Conservation (phyloP, 768 basidiomycete species). For the Lactarius vividus region DNA sequence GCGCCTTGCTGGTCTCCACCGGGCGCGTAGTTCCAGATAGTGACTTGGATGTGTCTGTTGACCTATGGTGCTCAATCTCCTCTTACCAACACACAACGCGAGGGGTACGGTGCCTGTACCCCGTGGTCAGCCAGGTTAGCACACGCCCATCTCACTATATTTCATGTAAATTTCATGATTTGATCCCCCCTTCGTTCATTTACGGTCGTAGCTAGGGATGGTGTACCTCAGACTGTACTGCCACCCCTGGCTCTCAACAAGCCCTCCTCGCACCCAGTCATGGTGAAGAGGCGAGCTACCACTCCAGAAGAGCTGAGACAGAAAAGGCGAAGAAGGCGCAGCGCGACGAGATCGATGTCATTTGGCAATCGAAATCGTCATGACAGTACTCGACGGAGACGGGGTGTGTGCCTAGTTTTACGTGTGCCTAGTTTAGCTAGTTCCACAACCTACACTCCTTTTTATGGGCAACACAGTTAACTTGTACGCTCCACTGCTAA, state of each 20-base stretch:
- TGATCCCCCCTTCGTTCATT: not conserved
- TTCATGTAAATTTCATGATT: not conserved
- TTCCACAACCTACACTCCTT: too few species aligned
- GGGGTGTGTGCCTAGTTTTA: too few species aligned
- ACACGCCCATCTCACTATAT: too few species aligned
- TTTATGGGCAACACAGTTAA: too few species aligned
- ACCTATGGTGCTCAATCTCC: constrained; percentile 1
- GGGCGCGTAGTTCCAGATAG: not conserved
- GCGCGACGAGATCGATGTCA: constrained; percentile 27
- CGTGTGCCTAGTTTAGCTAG: too few species aligned
- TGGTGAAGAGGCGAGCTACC: constrained; percentile 14
- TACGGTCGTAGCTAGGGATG: not conserved
- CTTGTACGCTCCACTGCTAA: too few species aligned
- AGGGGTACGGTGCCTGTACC: not conserved
- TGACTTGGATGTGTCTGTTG: constrained; percentile 14
- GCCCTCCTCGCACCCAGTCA: constrained; percentile 1
- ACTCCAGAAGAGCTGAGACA: constrained; percentile 3
- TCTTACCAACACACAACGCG: not conserved
- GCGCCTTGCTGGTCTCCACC: not conserved
- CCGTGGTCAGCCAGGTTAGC: constrained; percentile 3
- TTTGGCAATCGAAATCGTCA: constrained; percentile 2
- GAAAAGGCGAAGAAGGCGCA: constrained; percentile 5
- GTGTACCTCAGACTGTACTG: not conserved
- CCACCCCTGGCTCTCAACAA: not conserved
- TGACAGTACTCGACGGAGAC: too few species aligned